These are phyloP conservation scores for Fusarium hainanense DNA, from an alignment of 2,329 filamentous ascomycete species.

Conservation along the genomic window DNA sequence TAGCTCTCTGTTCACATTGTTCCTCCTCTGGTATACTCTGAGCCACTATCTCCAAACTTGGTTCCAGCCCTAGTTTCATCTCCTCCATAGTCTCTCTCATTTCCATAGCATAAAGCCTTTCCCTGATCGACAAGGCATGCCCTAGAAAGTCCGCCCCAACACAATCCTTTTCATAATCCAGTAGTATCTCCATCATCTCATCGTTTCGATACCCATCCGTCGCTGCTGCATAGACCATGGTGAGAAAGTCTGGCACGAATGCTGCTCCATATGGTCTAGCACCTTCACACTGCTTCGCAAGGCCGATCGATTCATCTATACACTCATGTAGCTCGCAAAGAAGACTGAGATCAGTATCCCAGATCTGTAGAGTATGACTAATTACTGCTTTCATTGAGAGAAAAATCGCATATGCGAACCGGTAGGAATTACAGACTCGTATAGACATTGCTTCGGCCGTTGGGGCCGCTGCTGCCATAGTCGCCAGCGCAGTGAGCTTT, in stretches of 20 bases:
- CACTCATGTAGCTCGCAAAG: conserved; percentile 6
- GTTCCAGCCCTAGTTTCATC: background rate
- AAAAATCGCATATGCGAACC: conserved; percentile 22
- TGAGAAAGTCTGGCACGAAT: conserved; percentile 31
- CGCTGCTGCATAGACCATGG: conserved; percentile 29
- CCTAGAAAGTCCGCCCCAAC: conserved; percentile 29
- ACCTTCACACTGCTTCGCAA: conserved; percentile 22
- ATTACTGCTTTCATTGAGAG: conserved; percentile 25
- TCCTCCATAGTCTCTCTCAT: background rate
- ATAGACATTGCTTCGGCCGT: background rate
- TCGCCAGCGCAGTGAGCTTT: conserved; percentile 1
- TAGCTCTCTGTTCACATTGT: background rate
- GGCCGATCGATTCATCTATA: conserved; percentile 23
- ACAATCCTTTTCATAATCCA: conserved; percentile 35
- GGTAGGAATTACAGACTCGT: conserved; percentile 10
- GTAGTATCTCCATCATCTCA: conserved; percentile 22
- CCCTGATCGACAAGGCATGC: conserved; percentile 22
- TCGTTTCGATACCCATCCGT: conserved; percentile 12
- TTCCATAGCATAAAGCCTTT: conserved; percentile 22
- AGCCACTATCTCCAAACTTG: background rate
- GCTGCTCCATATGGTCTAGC: conserved; percentile 32
- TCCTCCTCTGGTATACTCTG: background rate
- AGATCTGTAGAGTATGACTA: conserved; percentile 25
- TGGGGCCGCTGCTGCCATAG: conserved; percentile 4
- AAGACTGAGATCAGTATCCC: conserved; percentile 1